Base-by-base conservation (phyloP, 768 basidiomycete genomes). In the Suillus variegatus region DNA sequence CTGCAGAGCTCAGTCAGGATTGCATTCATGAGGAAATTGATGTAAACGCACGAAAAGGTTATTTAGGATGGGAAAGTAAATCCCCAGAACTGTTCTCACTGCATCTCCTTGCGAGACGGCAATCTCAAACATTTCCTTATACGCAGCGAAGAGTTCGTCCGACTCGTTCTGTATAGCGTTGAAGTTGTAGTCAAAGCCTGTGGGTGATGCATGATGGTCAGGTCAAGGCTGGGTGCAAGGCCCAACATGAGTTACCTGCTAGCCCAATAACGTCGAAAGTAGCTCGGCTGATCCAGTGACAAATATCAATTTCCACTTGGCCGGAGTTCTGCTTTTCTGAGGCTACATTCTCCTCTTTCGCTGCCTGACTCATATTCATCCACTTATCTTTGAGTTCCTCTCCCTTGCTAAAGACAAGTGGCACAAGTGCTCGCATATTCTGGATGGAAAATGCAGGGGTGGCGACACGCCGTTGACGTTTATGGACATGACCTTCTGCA, bases 231-330 rank as follows among this genome's bases (percentile, higher is more conserved):
- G 14, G 16, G 10, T 41, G 22, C 10, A 41, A 40, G 40, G 12
- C 16, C 36, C 47, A 55, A 64, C 28, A 9, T n/a, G 40, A 73
- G 80, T 55, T 63, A 92, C 92, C 92, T 49, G 94, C 92, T n/a
- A 93, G 75, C 1, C 94, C 95, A 69, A 97, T 94, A 52, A 96
- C 89, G 74, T 97, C 95, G 71, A 97, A 92, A 0, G 94, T 94
- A 10, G 89, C 88, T 51, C 93, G 84, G 67, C 88, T 91, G 41
- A 95, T 76, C 90, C 91, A 96, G 68, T 85, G 87, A 72, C 86
- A 88, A 8, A 95, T 86, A 70, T 97, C 93, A 32, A 97, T 72
- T 70, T 71, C 82, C 66, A 73, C 70, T 8, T 71, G 80, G 10
- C 71, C 78, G 68, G 60, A 72, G 73, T 6, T 76, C 65, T 67